Evolutionary conservation across 768 basidiomycete species (phyloP).

Genomic region (Infundibulicybe gibba): DNA sequence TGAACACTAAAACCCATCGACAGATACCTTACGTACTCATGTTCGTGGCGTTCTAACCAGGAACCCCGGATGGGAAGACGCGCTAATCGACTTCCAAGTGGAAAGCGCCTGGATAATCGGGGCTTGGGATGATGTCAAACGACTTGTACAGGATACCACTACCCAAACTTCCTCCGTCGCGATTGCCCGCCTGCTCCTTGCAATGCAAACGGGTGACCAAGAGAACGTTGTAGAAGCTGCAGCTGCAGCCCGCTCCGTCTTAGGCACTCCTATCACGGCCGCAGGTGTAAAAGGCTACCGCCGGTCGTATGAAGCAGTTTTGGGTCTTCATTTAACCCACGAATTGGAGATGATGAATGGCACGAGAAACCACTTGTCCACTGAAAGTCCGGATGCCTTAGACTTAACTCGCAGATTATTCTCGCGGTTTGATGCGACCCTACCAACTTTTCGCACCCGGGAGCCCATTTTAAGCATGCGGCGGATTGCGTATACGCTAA

Average conservation of each 20-base stretch:
- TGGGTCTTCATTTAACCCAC: conserved; percentile 82
- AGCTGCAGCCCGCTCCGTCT: conserved; percentile 58
- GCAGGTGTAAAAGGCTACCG: conserved; percentile 79
- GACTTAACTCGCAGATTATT: conserved; percentile 49
- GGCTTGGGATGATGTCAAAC: conserved; percentile 82
- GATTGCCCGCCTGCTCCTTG: conserved; percentile 76
- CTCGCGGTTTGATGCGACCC: conserved; percentile 67
- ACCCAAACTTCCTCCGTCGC: conserved; percentile 58
- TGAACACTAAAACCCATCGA: conserved; percentile 3
- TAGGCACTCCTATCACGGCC: conserved; percentile 83
- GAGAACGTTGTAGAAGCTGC: conserved; percentile 46
- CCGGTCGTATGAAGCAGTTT: conserved; percentile 80
- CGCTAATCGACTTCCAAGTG: conserved; percentile 78
- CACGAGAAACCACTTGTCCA: no score
- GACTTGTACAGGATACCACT: conserved; percentile 48
- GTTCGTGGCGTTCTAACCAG: conserved; percentile 86
- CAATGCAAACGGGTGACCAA: conserved; percentile 60
- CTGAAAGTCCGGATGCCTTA: conserved; percentile 18
- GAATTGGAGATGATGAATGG: conserved; percentile 74
- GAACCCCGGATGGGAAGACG: conserved; percentile 78
- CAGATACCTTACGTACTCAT: conserved; percentile 93
- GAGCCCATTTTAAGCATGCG: conserved; percentile 91
- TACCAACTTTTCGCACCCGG: conserved; percentile 84
- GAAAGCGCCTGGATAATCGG: conserved; percentile 97
- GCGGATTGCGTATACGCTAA: conserved; percentile 74